Base-by-base conservation (phyloP, 1,139 yeast genomes). In the Lipomyces yarrowii region DNA sequence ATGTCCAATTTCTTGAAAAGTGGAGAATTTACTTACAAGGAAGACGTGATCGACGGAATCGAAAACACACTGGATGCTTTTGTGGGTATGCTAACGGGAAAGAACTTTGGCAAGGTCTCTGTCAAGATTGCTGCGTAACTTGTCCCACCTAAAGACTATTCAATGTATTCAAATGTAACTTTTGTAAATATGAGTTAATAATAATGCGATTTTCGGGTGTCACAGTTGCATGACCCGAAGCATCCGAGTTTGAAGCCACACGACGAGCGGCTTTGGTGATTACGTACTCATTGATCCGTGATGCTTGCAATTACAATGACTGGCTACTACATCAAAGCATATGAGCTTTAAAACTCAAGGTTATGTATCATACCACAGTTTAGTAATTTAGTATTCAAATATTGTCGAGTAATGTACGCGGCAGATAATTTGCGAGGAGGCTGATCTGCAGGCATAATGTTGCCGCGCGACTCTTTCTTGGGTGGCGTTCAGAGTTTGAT, bases 61-160 rank as follows among this genome's bases (percentile, higher is more conserved):
- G 66, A 67, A 56, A 63, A 64, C n/a, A 64, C 64, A 8, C 57
- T 64, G 3, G 62, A 60, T 7, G 71, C 62, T 18, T 67, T 71
- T 46, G 46, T 61, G 11, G 70, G 61, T n/a, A 52, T 71, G 60
- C 60, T 71, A 30, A 58, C 67, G 35, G 73, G 73, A 3, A 66
- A 64, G 57, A 71, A 70, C 59, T 57, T 64, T 56, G 73, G 73
- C 18, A 71, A 71, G 62, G 56, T 68, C 10, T 33, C 68, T 55
- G 59, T 70, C 46, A 71, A 72, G 62, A 71, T 74, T 2, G 61
- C 70, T 15, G 73, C 71, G 56, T 67, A 7, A 26, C 18, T 15
- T 42, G n/a, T 42, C 3, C 21, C 8, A 18, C 21, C n/a, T 21
- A 42, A 21, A 42, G 48, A 37, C 8, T 7, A 42, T 18, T 10